These are phyloP conservation scores for Silene latifolia DNA, from an alignment of 148 eudicot genomes.

Conservation along the genomic window DNA sequence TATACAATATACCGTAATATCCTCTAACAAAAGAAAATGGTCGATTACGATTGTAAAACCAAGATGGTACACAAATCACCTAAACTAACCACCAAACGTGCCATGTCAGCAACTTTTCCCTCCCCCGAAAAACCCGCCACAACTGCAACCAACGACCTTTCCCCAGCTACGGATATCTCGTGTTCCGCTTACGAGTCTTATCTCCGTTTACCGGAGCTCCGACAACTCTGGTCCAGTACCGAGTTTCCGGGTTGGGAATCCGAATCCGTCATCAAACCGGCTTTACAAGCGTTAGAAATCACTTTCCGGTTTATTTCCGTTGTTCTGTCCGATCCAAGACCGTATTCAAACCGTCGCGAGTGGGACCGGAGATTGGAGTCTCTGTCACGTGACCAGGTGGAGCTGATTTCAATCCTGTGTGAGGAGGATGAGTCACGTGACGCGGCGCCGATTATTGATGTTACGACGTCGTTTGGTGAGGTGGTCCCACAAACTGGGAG, in stretches of 20 bases:
- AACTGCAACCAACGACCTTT: constrained; percentile 24
- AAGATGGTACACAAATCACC: constrained; percentile 48
- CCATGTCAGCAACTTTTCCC: constrained; percentile 20
- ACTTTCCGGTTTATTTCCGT: constrained; percentile 67
- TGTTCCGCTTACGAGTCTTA: constrained; percentile 63
- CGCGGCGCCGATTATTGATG: constrained; percentile 48
- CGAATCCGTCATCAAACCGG: constrained; percentile 60
- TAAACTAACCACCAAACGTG: constrained; percentile 31
- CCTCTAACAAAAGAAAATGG: constrained; percentile 34
- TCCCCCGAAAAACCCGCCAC: constrained; percentile 9
- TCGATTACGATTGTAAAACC: constrained; percentile 58
- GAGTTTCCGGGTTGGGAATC: constrained; percentile 60
- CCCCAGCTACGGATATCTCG: constrained; percentile 48
- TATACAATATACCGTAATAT: no score
- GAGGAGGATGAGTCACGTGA: constrained; percentile 38
- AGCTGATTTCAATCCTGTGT: constrained; percentile 48
- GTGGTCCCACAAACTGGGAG: constrained; percentile 45
- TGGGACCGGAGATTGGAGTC: constrained; percentile 60
- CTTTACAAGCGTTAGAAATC: constrained; percentile 56
- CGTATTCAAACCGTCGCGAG: constrained; percentile 49
- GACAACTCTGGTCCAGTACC: constrained; percentile 34
- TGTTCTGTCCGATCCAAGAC: constrained; percentile 50
- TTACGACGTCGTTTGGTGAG: constrained; percentile 31
- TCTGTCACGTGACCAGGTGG: constrained; percentile 40
- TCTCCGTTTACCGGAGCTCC: constrained; percentile 64